Base-by-base conservation (phyloP, 805 yeast genomes). In the Ogataea minuta region DNA sequence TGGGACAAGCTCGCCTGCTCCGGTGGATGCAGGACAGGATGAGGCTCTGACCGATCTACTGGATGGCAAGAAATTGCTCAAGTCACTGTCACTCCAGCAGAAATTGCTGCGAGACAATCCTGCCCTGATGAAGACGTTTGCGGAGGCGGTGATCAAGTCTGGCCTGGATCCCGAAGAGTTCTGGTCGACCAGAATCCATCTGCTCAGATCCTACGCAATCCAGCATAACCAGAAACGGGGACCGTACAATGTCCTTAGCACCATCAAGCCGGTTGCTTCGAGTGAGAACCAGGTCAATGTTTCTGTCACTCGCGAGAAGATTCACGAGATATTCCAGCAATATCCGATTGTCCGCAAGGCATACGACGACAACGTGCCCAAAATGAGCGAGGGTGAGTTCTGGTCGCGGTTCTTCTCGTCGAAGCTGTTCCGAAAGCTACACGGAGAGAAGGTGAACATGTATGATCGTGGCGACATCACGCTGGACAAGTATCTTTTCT, bases 331-430 rank as follows among this genome's bases (percentile, higher is more conserved):
- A 15, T 90, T 93, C 58, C 86, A 81, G 36, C 95, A 91, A 43
- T 93, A 91, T 56, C 99, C 99, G 0, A 78, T 90, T 26, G 95
- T 93, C 17, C 78, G 86, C 44, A 78, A 76, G 46, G 98, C 98
- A 0, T 93, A 85, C 56, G 81, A 78, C 43, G 99, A 93, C 39
- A 81, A 81, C 42, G 99, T 93, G 4, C 99, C 98, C 1, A 81
- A 82, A 45, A 71, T 93, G 37, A 74, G 77, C 33, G 98, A 93
- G 59, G 90, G 91, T 28, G 95, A 85, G 56, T 93, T 93, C 53
- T 93, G 99, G 99, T 87, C 95, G 9, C 69, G 97, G 46, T 93
- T 93, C 55, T 93, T 93, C 70, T 81, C 87, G 53, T 89, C 97
- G 0, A 84, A 88, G 53, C 66, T 93, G 44, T 93, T 90, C 56